Evolutionary conservation across 1,284 basidiomycete species (phyloP), one percentile per base, ranked within the genome.

Genomic region (Phellopilus nigrolimitatus): DNA sequence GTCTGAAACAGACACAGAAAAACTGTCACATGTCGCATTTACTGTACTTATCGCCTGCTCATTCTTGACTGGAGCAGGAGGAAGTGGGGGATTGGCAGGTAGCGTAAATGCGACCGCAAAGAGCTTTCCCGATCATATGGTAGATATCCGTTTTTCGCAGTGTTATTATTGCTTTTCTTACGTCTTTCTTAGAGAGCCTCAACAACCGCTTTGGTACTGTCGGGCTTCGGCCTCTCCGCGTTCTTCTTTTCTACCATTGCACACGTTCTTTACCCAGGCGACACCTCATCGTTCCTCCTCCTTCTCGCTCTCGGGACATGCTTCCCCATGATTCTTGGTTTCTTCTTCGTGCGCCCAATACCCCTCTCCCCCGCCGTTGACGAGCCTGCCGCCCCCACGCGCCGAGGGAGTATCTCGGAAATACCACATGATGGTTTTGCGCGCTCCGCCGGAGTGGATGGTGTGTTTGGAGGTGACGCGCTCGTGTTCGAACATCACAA

Each of bases 191-290:
- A 82, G 82, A 73, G 88, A 31, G 88, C 83, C 1, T 79, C 82
- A 0, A 78, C 83, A 0, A 88, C 84, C 1, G 84, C 83, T 2
- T 63, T 88, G 12, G 88, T 91, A 17, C 69, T 90, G 13, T 87
- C 87, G 0, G 90, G 87, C n/a, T 91, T 90, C 54, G 90, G 90
- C 0, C 73, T 92, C 4, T 89, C 86, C 6, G 90, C 89, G 0
- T 91, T 91, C 67, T 71, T 85, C 53, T 92, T 91, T 67, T 84
- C 84, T 19, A 74, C 78, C 0, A 63, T 89, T 15, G 80, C 84
- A 0, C 81, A 88, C 51, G 57, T 72, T 0, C 59, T 84, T 24
- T 91, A 80, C 57, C 80, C 84, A 0, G 88, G 85, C 0, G 74
- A 89, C 58, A 88, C 84, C 0, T 80, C 79, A 3, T 76, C 78